Evolutionary conservation across 2,329 filamentous ascomycete genomes (phyloP).

Genomic region (Apiospora saccharicola): DNA sequence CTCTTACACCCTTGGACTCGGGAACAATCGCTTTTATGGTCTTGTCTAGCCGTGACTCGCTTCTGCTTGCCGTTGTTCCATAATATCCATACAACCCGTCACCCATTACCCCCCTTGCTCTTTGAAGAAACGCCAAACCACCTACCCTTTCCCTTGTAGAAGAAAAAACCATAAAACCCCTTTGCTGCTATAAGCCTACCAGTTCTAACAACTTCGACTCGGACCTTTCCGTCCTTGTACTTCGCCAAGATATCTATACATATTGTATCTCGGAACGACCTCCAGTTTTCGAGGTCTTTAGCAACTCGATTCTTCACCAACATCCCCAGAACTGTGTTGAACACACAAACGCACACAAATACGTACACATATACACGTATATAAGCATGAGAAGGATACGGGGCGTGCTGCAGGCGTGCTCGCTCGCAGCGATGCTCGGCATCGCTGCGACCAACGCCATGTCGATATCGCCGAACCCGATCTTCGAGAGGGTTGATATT

Average conservation of each 20-base stretch:
- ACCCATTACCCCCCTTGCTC: constrained; percentile 8
- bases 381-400: constrained; percentile 41
- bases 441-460: constrained; percentile 39
- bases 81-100: constrained; percentile 16
- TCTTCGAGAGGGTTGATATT: constrained; percentile 54
- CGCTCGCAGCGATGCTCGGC: constrained; percentile 47
- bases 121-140: constrained; percentile 16
- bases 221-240: neutral
- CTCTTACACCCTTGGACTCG: constrained; percentile 20
- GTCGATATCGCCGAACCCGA: constrained; percentile 43
- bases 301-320: neutral
- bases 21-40: constrained; percentile 15
- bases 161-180: constrained; percentile 10
- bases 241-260: constrained; percentile 18
- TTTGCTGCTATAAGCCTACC: constrained; percentile 18
- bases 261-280: neutral
- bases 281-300: neutral
- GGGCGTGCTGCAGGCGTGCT: constrained; percentile 44
- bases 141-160: constrained; percentile 13
- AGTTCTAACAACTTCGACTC: constrained; percentile 5
- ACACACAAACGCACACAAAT: neutral
- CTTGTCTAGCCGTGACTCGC: constrained; percentile 16
- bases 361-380: neutral
- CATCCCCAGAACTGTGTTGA: neutral
- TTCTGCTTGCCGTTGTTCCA: constrained; percentile 1